Evolutionary conservation across 2,329 filamentous ascomycete genomes (phyloP), one percentile per base, ranked within the genome.

Genomic region (Colletotrichum sp.): DNA sequence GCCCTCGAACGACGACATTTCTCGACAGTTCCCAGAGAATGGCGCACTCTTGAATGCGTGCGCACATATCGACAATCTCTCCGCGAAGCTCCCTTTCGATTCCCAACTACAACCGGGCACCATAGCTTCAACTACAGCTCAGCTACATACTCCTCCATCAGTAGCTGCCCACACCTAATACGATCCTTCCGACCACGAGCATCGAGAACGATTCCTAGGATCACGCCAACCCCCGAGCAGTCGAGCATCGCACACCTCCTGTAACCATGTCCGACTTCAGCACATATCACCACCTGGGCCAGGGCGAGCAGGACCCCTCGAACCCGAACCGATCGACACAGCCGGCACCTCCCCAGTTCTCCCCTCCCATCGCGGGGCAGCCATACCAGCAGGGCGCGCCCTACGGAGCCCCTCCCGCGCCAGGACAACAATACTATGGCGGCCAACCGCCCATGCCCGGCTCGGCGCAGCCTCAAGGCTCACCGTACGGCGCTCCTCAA

Each of bases 271-370:
- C 89, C 80, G 89, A 91, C 79, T 88, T 90, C 81, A 83, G 87
- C 76, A 88, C 88, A 82, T 92, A 90, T 80, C 89, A 92, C 79
- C 85, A 88, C 80, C 86, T 91, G 69, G 91, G 90, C 64, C 89
- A 92, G 80, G 89, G 88, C 80, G 88, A 90, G 77, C 87, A 87
- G 76, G 89, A 93, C 78, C 86, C 90, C 81, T 87, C 90, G 84
- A 84, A 92, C 84, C 85, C 89, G 80, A 85, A 88, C 84, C 83
- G 86, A 82, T 87, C 86, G 74, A 84, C 83, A 80, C 89, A 90
- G 77, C 89, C 88, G 65, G 86, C 86, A 75, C 83, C 87, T 74
- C 87, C 88, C 78, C 90, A 92, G 80, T 93, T 93, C 82, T 87
- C 90, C 74, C 89, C 88, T 60, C 89, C 89, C 18, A 81, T 90